phyloP scores from a whole-genome alignment of 495 filamentous ascomycete species.

The Trichoderma orchidacearum region DNA sequence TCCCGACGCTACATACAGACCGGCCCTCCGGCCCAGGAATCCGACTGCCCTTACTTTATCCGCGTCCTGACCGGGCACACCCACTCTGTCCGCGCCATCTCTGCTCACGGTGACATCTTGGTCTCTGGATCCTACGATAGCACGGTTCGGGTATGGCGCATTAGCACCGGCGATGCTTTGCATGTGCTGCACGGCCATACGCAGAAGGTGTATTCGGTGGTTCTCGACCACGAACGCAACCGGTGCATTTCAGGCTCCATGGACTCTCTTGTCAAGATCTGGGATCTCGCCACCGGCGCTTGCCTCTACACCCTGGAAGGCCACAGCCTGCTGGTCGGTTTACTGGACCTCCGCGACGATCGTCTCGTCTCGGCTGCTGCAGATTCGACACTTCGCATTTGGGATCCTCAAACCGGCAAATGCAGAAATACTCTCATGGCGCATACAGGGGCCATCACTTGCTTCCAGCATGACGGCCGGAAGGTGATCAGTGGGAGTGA shows the following conservation, averaged over 20 bases:
- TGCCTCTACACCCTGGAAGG: constrained; percentile 86
- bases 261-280: constrained; percentile 96
- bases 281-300: constrained; percentile 83
- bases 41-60: constrained; percentile 87
- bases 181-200: constrained; percentile 80
- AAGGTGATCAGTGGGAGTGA: constrained; percentile 97
- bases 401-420: constrained; percentile 88
- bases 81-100: constrained; percentile 96
- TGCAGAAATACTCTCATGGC: constrained; percentile 83
- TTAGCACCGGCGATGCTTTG: constrained; percentile 83
- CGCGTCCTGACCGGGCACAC: constrained; percentile 74
- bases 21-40: constrained; percentile 60
- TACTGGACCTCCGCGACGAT: constrained; percentile 77
- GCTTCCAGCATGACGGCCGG: constrained; percentile 94
- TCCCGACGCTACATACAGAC: constrained; percentile 64
- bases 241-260: constrained; percentile 97
- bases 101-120: constrained; percentile 88
- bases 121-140: constrained; percentile 98
- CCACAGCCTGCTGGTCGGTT: constrained; percentile 82
- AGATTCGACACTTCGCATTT: constrained; percentile 89
- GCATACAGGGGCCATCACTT: constrained; percentile 95
- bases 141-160: constrained; percentile 93
- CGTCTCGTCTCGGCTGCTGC: constrained; percentile 89
- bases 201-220: constrained; percentile 95
- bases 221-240: constrained; percentile 81